A percentile compares a stretch with the other conserved stretches of the same genome.
phyloP scores from a whole-genome alignment of 306 rosid genomes.

The Arachis hypogaea region DNA sequence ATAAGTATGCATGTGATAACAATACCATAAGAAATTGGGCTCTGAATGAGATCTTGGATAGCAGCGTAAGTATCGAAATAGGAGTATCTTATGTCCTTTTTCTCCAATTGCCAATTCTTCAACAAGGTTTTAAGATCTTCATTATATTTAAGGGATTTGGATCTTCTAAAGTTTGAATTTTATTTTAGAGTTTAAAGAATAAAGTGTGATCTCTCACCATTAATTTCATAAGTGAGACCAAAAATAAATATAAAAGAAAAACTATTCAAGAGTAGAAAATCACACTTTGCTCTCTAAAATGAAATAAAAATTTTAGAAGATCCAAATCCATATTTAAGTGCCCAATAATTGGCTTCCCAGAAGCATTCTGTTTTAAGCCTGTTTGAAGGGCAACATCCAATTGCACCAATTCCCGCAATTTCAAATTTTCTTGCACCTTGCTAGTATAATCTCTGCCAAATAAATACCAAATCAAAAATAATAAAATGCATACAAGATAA shows the following conservation, averaged over 20 bases:
- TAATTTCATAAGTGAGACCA: too few species aligned
- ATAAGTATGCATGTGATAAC: too few species aligned
- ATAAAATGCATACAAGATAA: neutral
- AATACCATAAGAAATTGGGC: slow-evolving; percentile 60
- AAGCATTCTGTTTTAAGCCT: slow-evolving; percentile 62
- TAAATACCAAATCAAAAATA: neutral
- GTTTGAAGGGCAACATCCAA: slow-evolving; percentile 74
- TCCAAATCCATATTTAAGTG: slow-evolving; percentile 30
- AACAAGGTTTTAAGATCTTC: slow-evolving; percentile 54
- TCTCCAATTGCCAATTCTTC: slow-evolving; percentile 48
- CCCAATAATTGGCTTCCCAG: slow-evolving; percentile 49
- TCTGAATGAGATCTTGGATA: slow-evolving; percentile 48
- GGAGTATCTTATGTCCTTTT: slow-evolving; percentile 50
- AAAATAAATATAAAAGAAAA: too few species aligned
- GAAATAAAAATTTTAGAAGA: too few species aligned
- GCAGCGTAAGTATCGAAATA: slow-evolving; percentile 63
- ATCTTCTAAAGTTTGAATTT: too few species aligned
- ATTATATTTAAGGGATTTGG: slow-evolving; percentile 41
- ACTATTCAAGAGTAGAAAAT: too few species aligned
- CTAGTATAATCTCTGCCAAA: slow-evolving; percentile 58
- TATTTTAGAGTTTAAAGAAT: too few species aligned
- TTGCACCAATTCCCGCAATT: slow-evolving; percentile 53
- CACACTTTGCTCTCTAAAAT: too few species aligned
- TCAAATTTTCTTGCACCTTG: slow-evolving; percentile 72
- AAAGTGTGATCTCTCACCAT: too few species aligned